Base-by-base conservation (phyloP, 495 filamentous ascomycete species). In the Xylaria bambusicola region DNA sequence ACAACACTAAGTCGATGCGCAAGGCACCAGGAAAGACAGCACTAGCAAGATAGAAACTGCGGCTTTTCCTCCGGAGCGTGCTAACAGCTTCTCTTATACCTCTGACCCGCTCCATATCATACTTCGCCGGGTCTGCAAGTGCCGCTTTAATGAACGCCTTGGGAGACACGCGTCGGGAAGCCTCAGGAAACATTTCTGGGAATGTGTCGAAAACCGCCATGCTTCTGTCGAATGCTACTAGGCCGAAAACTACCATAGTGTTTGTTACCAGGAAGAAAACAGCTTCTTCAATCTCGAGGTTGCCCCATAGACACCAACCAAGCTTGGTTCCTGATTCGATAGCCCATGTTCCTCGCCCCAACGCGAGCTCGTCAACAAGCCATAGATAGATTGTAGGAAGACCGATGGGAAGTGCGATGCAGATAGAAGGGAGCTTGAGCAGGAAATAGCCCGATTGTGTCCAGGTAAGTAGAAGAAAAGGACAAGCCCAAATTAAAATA, bases 21-120 rank as follows among this genome's bases (percentile, higher is more conserved):
- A 90, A 74, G 6, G 80, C 74, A 0, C 85, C 86, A 41, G 81
- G 75, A 63, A 90, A 89, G 0, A 82, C 73, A 0, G 82, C 75
- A 62, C 83, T 88, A 4, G 86, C 87, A 9, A 89, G 71, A 64
- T 86, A 87, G 70, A 90, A 89, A 58, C 83, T 88, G 35, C 87
- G 77, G 58, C 85, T 88, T 64, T 88, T 88, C 33, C 66, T 71
- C 33, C 73, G 64, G 1, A 89, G 72, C 20, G 80, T 77, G 6
- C 53, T 59, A 0, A 85, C 75, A 2, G 84, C 82, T 53, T 87
- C 76, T 23, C 71, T 67, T 8, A 90, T 71, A 8, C 82, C 84
- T 13, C 70, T 59, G 26, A 88, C 76, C 7, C 83, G 76, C 20
- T 70, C 62, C 54, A 79, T 68, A 41, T 85, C 78, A 56, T 85